A percentile compares a stretch with the other conserved stretches of the same genome.
Evolutionary conservation across 2,329 filamentous ascomycete genomes (phyloP).

Genomic region (Apiospora arundinis): DNA sequence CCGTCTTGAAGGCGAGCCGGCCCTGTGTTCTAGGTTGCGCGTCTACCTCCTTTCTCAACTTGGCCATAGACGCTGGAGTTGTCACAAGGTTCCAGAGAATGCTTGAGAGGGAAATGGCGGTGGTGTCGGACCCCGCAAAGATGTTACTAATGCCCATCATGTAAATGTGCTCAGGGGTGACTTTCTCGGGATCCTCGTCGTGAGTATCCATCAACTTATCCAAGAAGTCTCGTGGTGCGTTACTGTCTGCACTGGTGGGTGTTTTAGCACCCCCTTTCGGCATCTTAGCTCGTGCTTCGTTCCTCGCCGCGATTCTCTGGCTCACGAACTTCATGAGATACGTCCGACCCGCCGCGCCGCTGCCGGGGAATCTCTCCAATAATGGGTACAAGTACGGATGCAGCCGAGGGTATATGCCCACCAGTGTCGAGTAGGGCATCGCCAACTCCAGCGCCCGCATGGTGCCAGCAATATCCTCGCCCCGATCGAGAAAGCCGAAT

Average conservation of each 20-base stretch:
- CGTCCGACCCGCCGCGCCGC: background rate
- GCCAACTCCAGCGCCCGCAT: background rate
- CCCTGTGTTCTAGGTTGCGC: background rate
- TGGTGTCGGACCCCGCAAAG: slow-evolving; percentile 45
- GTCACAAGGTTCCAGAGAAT: slow-evolving; percentile 39
- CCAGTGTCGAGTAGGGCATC: background rate
- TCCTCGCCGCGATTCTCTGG: background rate
- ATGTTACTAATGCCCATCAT: slow-evolving; percentile 33
- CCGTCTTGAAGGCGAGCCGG: background rate
- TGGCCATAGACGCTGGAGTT: slow-evolving; percentile 36
- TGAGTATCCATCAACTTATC: background rate
- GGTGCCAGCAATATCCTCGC: slow-evolving; percentile 29
- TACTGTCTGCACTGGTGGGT: background rate
- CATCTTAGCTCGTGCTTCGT: background rate
- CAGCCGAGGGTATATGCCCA: background rate
- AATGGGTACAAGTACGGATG: background rate
- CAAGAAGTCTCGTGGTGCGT: background rate
- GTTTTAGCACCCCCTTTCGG: too few species aligned
- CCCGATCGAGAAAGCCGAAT: slow-evolving; percentile 36
- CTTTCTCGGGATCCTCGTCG: background rate
- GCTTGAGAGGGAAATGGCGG: slow-evolving; percentile 40
- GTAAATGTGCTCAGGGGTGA: background rate
- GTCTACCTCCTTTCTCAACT: slow-evolving; percentile 47
- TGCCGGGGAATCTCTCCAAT: background rate
- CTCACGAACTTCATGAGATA: background rate